phyloP scores from a whole-genome alignment of 2,329 filamentous ascomycete genomes.

The Rutstroemia sp. region DNA sequence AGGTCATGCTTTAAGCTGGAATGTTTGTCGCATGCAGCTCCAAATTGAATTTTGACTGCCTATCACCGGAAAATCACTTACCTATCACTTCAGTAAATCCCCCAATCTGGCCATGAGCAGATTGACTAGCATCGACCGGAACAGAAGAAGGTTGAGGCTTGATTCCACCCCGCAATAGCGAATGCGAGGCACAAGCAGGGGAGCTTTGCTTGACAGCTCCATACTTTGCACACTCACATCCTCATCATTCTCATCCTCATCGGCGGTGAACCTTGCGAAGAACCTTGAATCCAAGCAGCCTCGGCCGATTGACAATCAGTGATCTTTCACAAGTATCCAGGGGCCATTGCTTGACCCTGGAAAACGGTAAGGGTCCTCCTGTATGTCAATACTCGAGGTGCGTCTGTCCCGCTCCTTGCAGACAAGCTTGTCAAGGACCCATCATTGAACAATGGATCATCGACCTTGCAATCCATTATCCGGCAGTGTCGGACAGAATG shows the following conservation, averaged over 20 bases:
- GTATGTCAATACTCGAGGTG: not conserved
- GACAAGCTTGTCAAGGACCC: not conserved
- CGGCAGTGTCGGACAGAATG: not conserved
- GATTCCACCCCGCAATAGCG: slow-evolving; percentile 5
- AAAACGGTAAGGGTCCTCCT: not conserved
- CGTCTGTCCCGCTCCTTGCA: not conserved
- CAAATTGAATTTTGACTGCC: no score
- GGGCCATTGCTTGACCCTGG: no score
- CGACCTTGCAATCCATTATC: no score
- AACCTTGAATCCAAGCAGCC: not conserved
- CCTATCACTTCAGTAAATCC: no score
- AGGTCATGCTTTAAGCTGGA: no score
- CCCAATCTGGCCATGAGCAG: no score
- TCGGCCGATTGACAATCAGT: not conserved
- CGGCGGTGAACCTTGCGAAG: not conserved
- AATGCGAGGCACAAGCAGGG: not conserved
- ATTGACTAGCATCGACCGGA: no score
- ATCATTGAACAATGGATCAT: no score
- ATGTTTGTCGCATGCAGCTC: no score
- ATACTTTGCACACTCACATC: not conserved
- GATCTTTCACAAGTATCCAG: no score
- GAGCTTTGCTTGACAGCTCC: not conserved
- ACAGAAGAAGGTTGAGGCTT: not conserved
- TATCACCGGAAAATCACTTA: no score
- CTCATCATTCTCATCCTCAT: not conserved